Base-by-base conservation (phyloP, 805 yeast species). In the Kodamaea restingae region DNA sequence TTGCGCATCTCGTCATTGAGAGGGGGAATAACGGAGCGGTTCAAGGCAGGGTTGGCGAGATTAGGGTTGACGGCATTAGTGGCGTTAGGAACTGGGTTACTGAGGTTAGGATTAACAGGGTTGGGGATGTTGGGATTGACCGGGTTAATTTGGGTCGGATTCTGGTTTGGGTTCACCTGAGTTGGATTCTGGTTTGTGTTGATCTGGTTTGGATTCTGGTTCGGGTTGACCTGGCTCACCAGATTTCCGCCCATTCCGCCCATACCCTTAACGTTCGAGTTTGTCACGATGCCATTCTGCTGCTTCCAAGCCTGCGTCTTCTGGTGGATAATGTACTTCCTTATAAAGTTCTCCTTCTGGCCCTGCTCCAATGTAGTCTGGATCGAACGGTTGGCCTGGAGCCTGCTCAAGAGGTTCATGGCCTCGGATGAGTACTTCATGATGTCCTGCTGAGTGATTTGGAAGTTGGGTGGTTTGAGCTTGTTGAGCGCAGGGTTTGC, bases 1-100 rank as follows among this genome's bases (percentile, higher is more conserved):
- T 70, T 61, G 68, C 77, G 78, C 68, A 76, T 85, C 45, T 76
- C 87, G 29, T 75, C 84, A 15, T 82, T 65, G 38, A 67, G 51
- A 8, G 61, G 62, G 4, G 72, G 72, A 32, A 8, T 20, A 6
- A 8, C 22, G 22, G 22, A 20, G 22, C 22, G 8, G 22, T 8
- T 8, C 8, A 8, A 8, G 22, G 22, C 22, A 6, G 22, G 22
- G 22, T n/a, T n/a, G n/a, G n/a, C n/a, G 22, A 20, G 22, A 5
- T 8, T 20, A 8, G 22, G 22, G 22, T 20, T 20, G 22, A 20
- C 7, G 22, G 22, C n/a, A 8, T 20, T 20, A 8, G 8, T 5
- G 22, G 8, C 7, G 7, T 8, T 20, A 8, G 22, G 22, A 8
- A 20, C n/a, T n/a, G n/a, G n/a, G n/a, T n/a, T n/a, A n/a, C n/a